Evolutionary conservation across 371 early-diverging fungal species (phyloP).

Genomic region (Mucor irregularis): DNA sequence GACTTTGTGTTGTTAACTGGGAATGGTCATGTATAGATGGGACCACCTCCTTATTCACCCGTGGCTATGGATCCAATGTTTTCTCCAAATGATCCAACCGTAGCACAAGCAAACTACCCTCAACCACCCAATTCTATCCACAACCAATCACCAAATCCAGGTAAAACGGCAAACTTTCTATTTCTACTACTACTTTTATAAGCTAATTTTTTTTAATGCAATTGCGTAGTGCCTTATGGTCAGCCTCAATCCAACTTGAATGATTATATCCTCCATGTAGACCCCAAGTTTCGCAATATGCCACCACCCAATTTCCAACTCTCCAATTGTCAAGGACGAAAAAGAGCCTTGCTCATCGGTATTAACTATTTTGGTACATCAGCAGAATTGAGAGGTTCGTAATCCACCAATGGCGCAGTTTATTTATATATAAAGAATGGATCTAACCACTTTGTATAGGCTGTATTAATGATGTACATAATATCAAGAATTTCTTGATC

Average conservation of each 20-base stretch:
- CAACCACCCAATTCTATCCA: conserved; percentile 24
- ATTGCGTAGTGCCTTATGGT: no score
- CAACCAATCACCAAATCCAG: conserved; percentile 16
- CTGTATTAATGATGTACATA: conserved; percentile 90
- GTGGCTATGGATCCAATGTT: no score
- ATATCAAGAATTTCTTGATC: conserved; percentile 72
- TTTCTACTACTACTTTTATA: no score
- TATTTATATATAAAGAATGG: conserved; percentile 5
- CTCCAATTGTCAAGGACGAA: conserved; percentile 61
- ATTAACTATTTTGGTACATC: conserved; percentile 65
- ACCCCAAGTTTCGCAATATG: conserved; percentile 10
- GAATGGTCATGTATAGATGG: no score
- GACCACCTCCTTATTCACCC: background rate
- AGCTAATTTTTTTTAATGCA: no score
- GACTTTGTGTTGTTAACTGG: no score
- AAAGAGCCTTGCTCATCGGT: conserved; percentile 29
- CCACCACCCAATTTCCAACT: conserved; percentile 54
- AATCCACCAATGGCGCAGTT: background rate
- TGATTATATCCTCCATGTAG: conserved; percentile 14
- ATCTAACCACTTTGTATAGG: no score
- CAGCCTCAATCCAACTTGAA: no score
- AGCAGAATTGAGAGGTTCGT: conserved; percentile 59
- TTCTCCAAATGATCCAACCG: conserved; percentile 17
- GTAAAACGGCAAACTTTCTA: background rate
- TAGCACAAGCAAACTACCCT: conserved; percentile 29